Evolutionary conservation across 2,329 filamentous ascomycete genomes (phyloP), one percentile per base, ranked within the genome.

Genomic region (Botryotinia narcissicola): DNA sequence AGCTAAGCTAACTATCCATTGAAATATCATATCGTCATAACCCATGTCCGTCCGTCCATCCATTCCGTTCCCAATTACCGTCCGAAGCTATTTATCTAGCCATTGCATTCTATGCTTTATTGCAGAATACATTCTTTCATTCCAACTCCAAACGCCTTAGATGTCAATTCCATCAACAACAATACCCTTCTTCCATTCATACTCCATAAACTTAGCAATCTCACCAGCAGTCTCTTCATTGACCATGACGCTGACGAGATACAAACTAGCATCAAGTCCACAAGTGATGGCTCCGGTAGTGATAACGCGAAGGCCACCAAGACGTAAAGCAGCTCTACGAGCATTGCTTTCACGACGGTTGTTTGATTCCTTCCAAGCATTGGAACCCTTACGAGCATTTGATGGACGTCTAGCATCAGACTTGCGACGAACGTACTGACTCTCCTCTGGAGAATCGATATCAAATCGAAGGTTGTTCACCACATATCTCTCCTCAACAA

Each of bases 401-500:
- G 88, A 88, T 64, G 89, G 87, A 75, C 88, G 88, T 77, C 87
- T 85, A 67, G 86, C 89, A 77, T 92, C 91, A 74, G 89, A 89
- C 86, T 92, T 93, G 85, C 88, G 90, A 79, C 92, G 88, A 81
- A 96, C 91, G 83, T 95, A 95, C 46, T 92, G 92, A 83, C 93
- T 95, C 83, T 94, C 91, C 75, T 95, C 92, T 80, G 92, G 89
- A 80, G 95, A 90, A 63, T 87, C 87, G 61, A 96, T 86, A 79
- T 96, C 93, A 82, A 95, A 97, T 78, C 93, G 92, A 74, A 94
- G 90, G 84, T 97, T 96, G 87, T 97, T 97, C 82, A 97, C 93
- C 32, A 97, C 93, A 81, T 96, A 97, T 80, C 93, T 88, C 76
- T 93, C 91, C 80, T 96, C 93, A 80, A 95, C 88, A 76, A 96